Evolutionary conservation across 345 rosid genomes (phyloP), one percentile per base, ranked within the genome.

Genomic region (Ailanthus altissimus): DNA sequence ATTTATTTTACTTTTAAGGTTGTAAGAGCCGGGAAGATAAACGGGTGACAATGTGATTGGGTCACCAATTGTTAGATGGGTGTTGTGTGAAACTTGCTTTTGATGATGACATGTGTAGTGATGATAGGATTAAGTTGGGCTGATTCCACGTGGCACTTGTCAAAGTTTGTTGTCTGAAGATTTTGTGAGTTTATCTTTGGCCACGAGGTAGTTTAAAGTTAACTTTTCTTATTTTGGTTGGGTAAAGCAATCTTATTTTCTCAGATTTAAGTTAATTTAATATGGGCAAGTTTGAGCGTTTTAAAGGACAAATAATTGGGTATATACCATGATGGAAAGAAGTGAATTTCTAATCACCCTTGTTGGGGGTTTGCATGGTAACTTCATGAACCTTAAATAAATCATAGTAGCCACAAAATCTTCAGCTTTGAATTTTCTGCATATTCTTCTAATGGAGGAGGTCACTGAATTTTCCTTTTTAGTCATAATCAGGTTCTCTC

Each of bases 21-120:
- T 70, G 46, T 20, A 6, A 63, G 47, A 66, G 53, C 77, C 78
- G 67, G 83, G 77, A 81, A 78, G 67, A 18, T 6, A 79, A 49
- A 28, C 14, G n/a, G 81, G 70, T 13, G 21, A 23, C 11, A 2
- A 4, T 23, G 53, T 21, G 12, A 76, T 46, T 54, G 4, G 20
- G 65, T 79, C 0, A 67, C 77, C 0, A 0, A 0, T 0, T 0
- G 8, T 38, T 49, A n/a, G 43, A 58, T 26, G 8, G 61, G 21
- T 8, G 67, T 58, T 72, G 53, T 26, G 28, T 50, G 43, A 59
- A 67, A 64, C 71, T 2, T 0, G 0, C 0, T 45, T 38, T 1
- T n/a, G 13, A 8, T 43, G 7, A 3, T n/a, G 78, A 47, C 80
- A 75, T 32, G 78, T 77, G 72, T 21, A 6, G 6, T 1, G 8